These are phyloP conservation scores for Jacaranda mimosifolia DNA, from an alignment of 257 asterid genomes.

Conservation along the genomic window DNA sequence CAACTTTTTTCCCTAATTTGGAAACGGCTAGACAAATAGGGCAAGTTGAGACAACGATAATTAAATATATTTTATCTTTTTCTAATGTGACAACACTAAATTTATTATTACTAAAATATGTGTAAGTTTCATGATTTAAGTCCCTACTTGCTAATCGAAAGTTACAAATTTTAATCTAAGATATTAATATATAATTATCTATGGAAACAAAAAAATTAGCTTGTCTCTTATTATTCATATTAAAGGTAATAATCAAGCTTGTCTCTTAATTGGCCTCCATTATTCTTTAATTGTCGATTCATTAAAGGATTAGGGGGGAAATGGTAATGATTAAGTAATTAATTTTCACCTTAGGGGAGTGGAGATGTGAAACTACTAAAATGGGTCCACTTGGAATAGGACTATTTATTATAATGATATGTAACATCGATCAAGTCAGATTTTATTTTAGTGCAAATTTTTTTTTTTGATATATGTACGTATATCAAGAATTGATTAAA, in stretches of 20 bases:
- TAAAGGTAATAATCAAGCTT: background rate
- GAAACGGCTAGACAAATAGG: constrained; percentile 37
- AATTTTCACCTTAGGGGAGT: background rate
- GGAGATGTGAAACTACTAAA: background rate
- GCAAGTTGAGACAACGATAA: constrained; percentile 12
- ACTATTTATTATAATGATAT: too few relatives aligned
- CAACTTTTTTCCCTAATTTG: constrained; percentile 44
- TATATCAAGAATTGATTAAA: too few relatives aligned
- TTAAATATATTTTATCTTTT: constrained; percentile 9
- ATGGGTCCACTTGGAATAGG: background rate
- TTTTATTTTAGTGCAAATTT: too few relatives aligned
- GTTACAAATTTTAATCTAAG: too few relatives aligned
- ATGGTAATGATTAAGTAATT: constrained; percentile 12
- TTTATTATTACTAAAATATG: background rate
- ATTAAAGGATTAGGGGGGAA: constrained; percentile 17
- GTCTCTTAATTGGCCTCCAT: constrained; percentile 29
- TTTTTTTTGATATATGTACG: too few relatives aligned
- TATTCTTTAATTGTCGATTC: background rate
- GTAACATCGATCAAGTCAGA: too few relatives aligned
- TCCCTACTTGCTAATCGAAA: too few relatives aligned
- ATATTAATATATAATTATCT: too few relatives aligned
- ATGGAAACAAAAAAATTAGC: background rate
- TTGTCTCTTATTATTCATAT: background rate
- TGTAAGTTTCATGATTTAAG: too few relatives aligned
- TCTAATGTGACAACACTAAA: constrained; percentile 24